These are phyloP conservation scores for Tylopilus subfusipes DNA, from an alignment of 768 basidiomycete genomes.

Conservation along the genomic window DNA sequence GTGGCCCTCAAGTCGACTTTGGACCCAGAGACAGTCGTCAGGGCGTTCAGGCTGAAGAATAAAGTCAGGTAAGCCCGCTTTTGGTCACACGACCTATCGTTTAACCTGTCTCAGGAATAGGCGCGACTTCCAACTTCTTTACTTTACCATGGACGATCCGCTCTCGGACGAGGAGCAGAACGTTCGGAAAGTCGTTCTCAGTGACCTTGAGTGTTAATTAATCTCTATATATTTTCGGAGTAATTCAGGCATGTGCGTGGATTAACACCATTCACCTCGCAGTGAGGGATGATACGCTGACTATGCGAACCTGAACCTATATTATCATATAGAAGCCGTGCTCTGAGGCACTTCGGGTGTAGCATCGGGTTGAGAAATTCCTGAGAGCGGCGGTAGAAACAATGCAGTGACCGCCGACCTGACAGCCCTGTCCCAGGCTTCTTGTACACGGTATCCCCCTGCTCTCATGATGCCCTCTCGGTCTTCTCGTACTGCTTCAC, in stretches of 20 bases:
- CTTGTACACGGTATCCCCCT: constrained; percentile 77
- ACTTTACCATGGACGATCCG: constrained; percentile 69
- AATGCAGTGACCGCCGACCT: constrained; percentile 69
- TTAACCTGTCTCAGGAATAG: constrained; percentile 23
- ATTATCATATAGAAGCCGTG: constrained; percentile 37
- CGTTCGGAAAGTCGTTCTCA: constrained; percentile 50
- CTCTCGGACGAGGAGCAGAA: constrained; percentile 52
- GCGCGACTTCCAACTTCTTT: constrained; percentile 76
- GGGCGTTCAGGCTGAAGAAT: constrained; percentile 46
- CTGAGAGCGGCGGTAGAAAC: constrained; percentile 53
- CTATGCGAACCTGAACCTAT: neutral
- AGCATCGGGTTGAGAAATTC: constrained; percentile 11
- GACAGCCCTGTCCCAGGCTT: constrained; percentile 84
- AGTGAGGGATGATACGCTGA: neutral
- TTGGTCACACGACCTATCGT: neutral
- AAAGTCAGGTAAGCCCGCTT: constrained; percentile 38
- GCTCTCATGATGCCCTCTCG: constrained; percentile 76
- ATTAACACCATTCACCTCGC: neutral
- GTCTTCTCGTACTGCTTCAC: constrained; percentile 74
- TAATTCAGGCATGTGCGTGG: neutral
- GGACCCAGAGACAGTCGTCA: constrained; percentile 36
- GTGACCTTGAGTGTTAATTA: constrained; percentile 36
- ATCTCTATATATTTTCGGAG: neutral
- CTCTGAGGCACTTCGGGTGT: constrained; percentile 34
- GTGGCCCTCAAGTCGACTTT: constrained; percentile 13